These are phyloP conservation scores for Albatrellus ellisii DNA, from an alignment of 768 basidiomycete species.

Conservation along the genomic window DNA sequence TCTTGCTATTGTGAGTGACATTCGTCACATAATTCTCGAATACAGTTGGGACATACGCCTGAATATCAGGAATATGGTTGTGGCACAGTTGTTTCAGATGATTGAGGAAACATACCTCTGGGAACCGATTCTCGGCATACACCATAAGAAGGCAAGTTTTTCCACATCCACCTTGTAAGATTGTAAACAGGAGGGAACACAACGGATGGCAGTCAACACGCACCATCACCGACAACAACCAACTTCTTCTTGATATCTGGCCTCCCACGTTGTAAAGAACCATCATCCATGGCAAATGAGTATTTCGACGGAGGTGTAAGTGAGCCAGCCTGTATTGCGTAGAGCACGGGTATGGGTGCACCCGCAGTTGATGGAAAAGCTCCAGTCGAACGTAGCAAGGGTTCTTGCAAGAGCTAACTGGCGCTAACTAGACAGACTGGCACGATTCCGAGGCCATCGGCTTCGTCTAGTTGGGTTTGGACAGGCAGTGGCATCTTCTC, in stretches of 20 bases:
- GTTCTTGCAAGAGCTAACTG: too few relatives aligned
- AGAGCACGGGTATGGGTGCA: too few relatives aligned
- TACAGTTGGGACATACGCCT: constrained; percentile 90
- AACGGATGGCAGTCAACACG: constrained; percentile 20
- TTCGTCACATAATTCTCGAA: constrained; percentile 92
- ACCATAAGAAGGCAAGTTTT: constrained; percentile 96
- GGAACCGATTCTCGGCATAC: constrained; percentile 92
- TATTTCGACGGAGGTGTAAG: too few relatives aligned
- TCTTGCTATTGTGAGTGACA: constrained; percentile 75
- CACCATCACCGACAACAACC: constrained; percentile 82
- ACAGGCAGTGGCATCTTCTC: too few relatives aligned
- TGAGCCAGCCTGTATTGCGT: too few relatives aligned
- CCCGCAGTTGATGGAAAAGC: too few relatives aligned
- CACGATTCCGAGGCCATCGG: too few relatives aligned
- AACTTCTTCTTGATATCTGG: constrained; percentile 82
- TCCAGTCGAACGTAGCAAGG: too few relatives aligned
- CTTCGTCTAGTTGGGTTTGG: too few relatives aligned
- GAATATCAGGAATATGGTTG: constrained; percentile 13
- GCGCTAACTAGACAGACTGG: too few relatives aligned
- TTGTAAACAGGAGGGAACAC: constrained; percentile 14
- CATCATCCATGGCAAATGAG: too few relatives aligned
- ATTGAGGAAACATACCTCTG: constrained; percentile 53
- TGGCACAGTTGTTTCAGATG: constrained; percentile 7
- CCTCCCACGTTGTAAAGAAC: too few relatives aligned
- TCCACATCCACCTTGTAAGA: constrained; percentile 56